Base-by-base conservation (phyloP, 108 stramenopile species). In the Cyclostephanos tholiformis region DNA sequence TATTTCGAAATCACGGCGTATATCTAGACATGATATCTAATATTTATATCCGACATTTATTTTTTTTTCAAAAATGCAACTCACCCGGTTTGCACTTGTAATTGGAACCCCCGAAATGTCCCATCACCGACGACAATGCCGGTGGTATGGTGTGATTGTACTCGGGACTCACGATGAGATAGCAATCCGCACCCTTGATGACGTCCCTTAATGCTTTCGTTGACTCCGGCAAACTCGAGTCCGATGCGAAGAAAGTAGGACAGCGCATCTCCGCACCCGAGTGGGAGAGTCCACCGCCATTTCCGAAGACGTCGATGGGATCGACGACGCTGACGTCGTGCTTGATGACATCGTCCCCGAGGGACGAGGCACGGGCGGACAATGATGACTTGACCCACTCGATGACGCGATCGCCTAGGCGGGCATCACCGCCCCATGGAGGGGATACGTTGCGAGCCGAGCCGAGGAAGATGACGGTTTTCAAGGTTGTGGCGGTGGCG, bases 381-480 rank as follows among this genome's bases (percentile, higher is more conserved):
- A 87, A 46, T 1, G 65, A 57, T 36, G 69, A 36, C 46, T 87
- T 83, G 4, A 87, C 89, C 87, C 87, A 87, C 19, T 65, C 67
- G 51, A 85, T 25, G 32, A 90, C 76, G 5, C 89, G 83, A 61
- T 87, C 87, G 53, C 86, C 86, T 22, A 85, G 69, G 41, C 86
- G 80, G 23, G 67, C 10, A 51, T 84, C 84, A 26, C 88, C 88
- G 13, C 88, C 88, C 88, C 88, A 89, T 9, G 82, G 66, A 10
- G 88, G 84, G 27, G 66, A 35, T 23, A 80, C 69, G 51, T 78
- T 84, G 39, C 82, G 48, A 46, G 89, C 80, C 14, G 77, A 80
- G 6, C 89, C 89, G 69, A 90, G 74, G 84, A 90, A 90, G 32
- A 90, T 67, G 35, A 90, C 85, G 6, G 89, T 90, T 56, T 88